Evolutionary conservation across 2,329 filamentous ascomycete species (phyloP).

Genomic region (Cercospora sesami): DNA sequence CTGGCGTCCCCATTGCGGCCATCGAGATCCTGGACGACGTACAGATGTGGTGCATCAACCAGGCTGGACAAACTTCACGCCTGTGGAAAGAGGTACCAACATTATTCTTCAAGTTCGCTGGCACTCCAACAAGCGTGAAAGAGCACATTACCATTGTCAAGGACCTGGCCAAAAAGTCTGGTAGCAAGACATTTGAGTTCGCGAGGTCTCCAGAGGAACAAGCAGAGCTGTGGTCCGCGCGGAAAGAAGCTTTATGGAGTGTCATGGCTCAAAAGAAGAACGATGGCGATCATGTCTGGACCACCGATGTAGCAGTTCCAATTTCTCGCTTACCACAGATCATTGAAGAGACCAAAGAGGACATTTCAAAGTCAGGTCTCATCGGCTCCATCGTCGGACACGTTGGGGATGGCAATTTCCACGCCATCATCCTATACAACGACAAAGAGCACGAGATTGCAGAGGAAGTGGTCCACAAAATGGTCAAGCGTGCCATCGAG

Average conservation of each 20-base stretch:
- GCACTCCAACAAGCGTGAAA: conserved; percentile 67
- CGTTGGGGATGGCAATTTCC: conserved; percentile 74
- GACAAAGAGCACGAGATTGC: conserved; percentile 66
- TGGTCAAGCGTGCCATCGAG: conserved; percentile 83
- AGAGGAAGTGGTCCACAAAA: conserved; percentile 72
- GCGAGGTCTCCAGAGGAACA: conserved; percentile 65
- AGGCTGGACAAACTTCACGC: conserved; percentile 62
- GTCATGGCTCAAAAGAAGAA: conserved; percentile 65
- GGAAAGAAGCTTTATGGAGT: conserved; percentile 74
- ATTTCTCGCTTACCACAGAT: conserved; percentile 70
- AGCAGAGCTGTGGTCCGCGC: conserved; percentile 70
- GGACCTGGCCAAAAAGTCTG: conserved; percentile 58
- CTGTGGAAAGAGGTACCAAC: conserved; percentile 70
- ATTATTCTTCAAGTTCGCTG: conserved; percentile 74
- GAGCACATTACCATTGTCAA: conserved; percentile 73
- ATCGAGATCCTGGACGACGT: conserved; percentile 90
- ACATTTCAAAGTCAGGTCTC: conserved; percentile 63
- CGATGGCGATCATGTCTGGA: conserved; percentile 68
- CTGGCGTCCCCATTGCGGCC: conserved; percentile 83
- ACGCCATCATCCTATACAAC: conserved; percentile 65
- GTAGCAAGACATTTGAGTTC: conserved; percentile 69
- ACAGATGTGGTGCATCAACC: conserved; percentile 76
- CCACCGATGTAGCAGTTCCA: conserved; percentile 78
- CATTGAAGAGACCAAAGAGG: conserved; percentile 72
- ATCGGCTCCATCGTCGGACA: conserved; percentile 69